Conservation (phyloP, 192 early-diverging fungal genomes). For the Piromyces finnis region DNA sequence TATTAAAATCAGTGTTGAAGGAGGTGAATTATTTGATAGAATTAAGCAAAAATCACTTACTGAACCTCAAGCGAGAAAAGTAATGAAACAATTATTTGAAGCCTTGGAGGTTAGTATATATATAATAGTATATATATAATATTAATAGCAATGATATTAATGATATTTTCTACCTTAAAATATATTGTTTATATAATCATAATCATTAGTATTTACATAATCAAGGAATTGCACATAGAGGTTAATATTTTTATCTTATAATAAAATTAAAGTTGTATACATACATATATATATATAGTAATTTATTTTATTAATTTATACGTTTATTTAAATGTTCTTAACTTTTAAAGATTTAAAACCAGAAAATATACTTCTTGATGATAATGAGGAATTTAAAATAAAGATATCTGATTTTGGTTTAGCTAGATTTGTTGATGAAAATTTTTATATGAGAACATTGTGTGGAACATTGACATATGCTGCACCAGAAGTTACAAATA, state of each 20-base stretch:
- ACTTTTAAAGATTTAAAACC: not conserved
- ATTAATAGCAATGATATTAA: no score
- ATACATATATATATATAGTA: no score
- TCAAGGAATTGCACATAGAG: not conserved
- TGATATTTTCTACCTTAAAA: no score
- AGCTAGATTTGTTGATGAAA: conserved; percentile 55
- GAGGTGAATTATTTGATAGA: not conserved
- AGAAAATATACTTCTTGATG: not conserved
- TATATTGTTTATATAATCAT: no score
- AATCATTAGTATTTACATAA: not conserved
- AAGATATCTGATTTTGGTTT: conserved; percentile 95
- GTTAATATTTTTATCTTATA: not conserved
- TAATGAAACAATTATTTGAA: not conserved
- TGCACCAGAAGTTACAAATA: conserved; percentile 70
- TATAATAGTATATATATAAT: no score
- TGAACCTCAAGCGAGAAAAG: not conserved
- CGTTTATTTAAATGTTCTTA: not conserved
- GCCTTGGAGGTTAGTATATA: not conserved
- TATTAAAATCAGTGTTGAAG: not conserved
- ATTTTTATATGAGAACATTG: conserved; percentile 45
- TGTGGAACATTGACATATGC: conserved; percentile 85
- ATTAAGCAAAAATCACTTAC: not conserved
- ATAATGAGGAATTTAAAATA: conserved; percentile 24
- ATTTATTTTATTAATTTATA: no score
- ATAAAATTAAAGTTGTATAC: no score